Percentiles rank a stretch among this genome's conserved stretches.
Conservation (phyloP, 1,284 basidiomycete genomes). For the Filobasidium uniguttulatum region DNA sequence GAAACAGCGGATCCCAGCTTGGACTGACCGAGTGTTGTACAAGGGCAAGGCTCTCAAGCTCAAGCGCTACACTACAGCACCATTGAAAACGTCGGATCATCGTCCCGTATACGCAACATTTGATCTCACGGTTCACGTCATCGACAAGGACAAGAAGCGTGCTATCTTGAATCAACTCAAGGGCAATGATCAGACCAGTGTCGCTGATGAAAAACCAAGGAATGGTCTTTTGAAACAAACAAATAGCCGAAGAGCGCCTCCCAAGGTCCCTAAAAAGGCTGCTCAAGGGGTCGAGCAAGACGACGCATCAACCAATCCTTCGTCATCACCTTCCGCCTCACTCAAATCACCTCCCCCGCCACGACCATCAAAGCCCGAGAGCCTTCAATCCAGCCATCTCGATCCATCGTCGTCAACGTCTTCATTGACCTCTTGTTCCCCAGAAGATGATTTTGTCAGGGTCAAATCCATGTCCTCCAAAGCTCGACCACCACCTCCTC, state of each 20-base stretch:
- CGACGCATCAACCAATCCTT: not conserved
- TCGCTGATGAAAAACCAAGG: not conserved
- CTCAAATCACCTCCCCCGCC: constrained; percentile 4
- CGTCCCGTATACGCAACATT: constrained; percentile 84
- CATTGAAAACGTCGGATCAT: constrained; percentile 82
- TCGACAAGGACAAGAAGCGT: constrained; percentile 58
- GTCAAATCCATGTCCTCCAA: not conserved
- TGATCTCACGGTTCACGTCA: constrained; percentile 56
- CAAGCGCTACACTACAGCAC: constrained; percentile 46
- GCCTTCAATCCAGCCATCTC: not conserved
- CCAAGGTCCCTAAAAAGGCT: not conserved
- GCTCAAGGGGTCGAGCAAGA: too few relatives aligned
- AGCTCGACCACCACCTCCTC: too few relatives aligned
- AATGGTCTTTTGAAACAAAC: not conserved
- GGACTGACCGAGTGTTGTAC: constrained; percentile 96
- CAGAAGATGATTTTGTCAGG: constrained; percentile 13
- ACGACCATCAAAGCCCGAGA: constrained; percentile 3
- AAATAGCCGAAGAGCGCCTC: not conserved
- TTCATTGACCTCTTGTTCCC: constrained; percentile 5
- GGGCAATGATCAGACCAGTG: not conserved
- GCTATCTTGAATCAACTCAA: constrained; percentile 45
- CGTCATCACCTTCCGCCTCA: not conserved
- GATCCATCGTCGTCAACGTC: constrained; percentile 5
- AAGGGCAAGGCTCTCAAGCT: constrained; percentile 42
- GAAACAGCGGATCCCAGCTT: constrained; percentile 90